These are phyloP conservation scores for Capsicum pubescens DNA, from an alignment of 257 asterid species.

Conservation along the genomic window DNA sequence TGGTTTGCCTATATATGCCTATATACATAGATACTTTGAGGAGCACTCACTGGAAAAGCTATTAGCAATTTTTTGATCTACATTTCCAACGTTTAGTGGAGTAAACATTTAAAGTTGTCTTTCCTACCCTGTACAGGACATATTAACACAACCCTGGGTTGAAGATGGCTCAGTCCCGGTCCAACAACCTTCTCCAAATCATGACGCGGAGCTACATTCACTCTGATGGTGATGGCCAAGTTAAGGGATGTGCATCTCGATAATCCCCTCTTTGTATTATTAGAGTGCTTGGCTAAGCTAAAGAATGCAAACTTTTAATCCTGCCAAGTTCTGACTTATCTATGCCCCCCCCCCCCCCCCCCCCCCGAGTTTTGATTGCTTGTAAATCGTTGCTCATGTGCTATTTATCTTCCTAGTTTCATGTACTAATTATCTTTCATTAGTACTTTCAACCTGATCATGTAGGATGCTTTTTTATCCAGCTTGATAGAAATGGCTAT, in stretches of 20 bases:
- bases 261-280: slow-evolving; percentile 12
- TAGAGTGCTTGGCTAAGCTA: slow-evolving; percentile 25
- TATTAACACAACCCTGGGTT: slow-evolving; percentile 23
- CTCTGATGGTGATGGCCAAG: slow-evolving; percentile 21
- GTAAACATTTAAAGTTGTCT: neutral
- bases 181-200: slow-evolving; percentile 31
- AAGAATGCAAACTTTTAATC: neutral
- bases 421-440: neutral
- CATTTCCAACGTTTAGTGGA: neutral
- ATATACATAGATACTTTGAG: neutral
- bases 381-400: slow-evolving; percentile 11
- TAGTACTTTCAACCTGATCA: slow-evolving; percentile 19
- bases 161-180: slow-evolving; percentile 26
- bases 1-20: slow-evolving; percentile 8
- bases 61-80: neutral
- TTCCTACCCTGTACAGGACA: slow-evolving; percentile 13
- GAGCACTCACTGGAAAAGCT: neutral
- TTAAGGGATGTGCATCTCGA: slow-evolving; percentile 17
- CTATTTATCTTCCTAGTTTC: neutral
- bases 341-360: rapidly evolving
- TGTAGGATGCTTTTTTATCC: slow-evolving; percentile 27
- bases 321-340: neutral
- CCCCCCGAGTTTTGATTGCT: neutral
- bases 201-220: slow-evolving; percentile 8
- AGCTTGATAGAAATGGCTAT: slow-evolving; percentile 21